Base-by-base conservation (phyloP, 345 rosid species). In the Sonneratia caseolaris region DNA sequence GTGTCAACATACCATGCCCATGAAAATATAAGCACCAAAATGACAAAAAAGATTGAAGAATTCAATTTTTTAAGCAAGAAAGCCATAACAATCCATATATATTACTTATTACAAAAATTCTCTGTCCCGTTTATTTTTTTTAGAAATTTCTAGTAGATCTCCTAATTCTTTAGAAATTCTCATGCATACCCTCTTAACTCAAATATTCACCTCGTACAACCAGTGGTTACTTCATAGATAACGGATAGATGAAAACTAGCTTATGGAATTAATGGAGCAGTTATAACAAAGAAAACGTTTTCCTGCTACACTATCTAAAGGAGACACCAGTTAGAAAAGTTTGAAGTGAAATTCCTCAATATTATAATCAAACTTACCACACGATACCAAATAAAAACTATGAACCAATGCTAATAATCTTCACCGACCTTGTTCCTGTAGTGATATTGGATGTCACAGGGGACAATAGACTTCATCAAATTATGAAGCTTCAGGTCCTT, bases 361-460 rank as follows among this genome's bases (percentile, higher is more conserved):
- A 47, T 47, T 47, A 59, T 0, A 3, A 6, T 22, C 32, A 24
- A 21, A 5, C 7, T 24, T 59, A 59, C 35, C 2, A 7, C 36
- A 5, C 7, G 12, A 8, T 14, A 24, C 64, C 35, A 32, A 7
- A 27, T 7, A 64, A 64, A 32, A 36, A 8, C 68, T 32, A 6
- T 27, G 0, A 6, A 35, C 10, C 35, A 9, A 51, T 1, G 62
- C 57, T 64, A 37, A 72, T 49, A 9, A 64, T 36, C 1, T 37
- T 61, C 19, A 71, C 84, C 74, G 57, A 94, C 97, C 93, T 94
- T 94, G 78, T 94, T 94, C 69, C 98, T 84, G 70, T 94, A 94
- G 79, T 87, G 77, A 71, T 89, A 94, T 42, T 90, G 97, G 68
- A 87, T 74, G 74, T 86, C 88, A 73, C 95, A 94, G 36, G 98